Base-by-base conservation (phyloP, 257 asterid species). In the Salvia splendens region DNA sequence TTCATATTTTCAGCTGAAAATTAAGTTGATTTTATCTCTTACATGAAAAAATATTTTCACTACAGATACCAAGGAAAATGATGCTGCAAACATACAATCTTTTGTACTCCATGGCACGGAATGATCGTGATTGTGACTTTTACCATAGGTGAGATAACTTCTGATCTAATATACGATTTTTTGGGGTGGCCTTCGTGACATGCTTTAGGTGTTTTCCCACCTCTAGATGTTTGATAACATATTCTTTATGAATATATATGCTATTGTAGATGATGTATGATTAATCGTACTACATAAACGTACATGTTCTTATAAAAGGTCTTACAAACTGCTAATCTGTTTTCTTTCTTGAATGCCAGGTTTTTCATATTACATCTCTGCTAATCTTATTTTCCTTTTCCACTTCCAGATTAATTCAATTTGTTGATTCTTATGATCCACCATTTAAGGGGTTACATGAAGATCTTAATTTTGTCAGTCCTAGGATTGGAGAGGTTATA, bases 381-480 rank as follows among this genome's bases (percentile, higher is more conserved):
- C 77, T 77, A 60, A 82, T 78, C 54, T 63, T 14, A 17, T 69
- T 36, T 63, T 52, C 69, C 59, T 48, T 54, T 14, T 74, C 32
- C 73, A 61, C 58, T 83, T 58, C 59, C 96, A 93, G 99, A 87
- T 81, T 93, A 79, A 77, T 88, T 75, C 97, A 90, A 63, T 93
- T 90, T 77, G 83, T 93, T 17, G 99, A 93, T 83, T 90, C 99
- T 50, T 93, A 88, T 64, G 97, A 90, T 86, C 97, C 97, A 61
- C 95, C 97, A 66, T 65, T 91, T 85, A 94, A 91, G 87, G 99
- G 99, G 77, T 84, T 93, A 70, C 97, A 90, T 77, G 98, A 93
- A 81, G 98, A 93, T 77, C 95, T 93, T 77, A 93, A 93, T 80
- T 90, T 93, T 58, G 98, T 94, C 81, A 91, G 99, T 77, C 97